Evolutionary conservation across 331 rosid species (phyloP).

Genomic region (Ulmus americana): DNA sequence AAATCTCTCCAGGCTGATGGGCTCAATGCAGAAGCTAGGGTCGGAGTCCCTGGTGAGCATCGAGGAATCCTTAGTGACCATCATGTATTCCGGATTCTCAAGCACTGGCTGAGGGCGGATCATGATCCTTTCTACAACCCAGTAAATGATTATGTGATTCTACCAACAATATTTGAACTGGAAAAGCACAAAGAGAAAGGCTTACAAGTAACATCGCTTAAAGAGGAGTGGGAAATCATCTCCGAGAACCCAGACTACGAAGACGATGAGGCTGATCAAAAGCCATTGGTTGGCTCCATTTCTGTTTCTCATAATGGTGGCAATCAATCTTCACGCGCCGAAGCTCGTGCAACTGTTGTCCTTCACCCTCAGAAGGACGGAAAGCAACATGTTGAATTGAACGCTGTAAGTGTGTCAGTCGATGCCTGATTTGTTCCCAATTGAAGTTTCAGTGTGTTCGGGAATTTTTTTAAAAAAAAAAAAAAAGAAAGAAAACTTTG

Average conservation of each 20-base stretch:
- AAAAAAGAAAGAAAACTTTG: too few relatives aligned
- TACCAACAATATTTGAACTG: constrained; percentile 77
- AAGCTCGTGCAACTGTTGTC: constrained; percentile 47
- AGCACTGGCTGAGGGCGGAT: constrained; percentile 89
- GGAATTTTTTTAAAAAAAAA: neutral
- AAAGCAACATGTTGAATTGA: constrained; percentile 60
- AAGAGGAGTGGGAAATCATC: constrained; percentile 95
- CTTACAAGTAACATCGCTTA: constrained; percentile 60
- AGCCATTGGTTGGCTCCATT: constrained; percentile 43
- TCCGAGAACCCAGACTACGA: constrained; percentile 34
- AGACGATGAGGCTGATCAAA: constrained; percentile 24
- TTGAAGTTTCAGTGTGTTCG: neutral
- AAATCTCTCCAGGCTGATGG: constrained; percentile 38
- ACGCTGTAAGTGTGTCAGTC: constrained; percentile 63
- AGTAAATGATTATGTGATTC: constrained; percentile 86
- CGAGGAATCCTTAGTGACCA: constrained; percentile 80
- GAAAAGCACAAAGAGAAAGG: constrained; percentile 57
- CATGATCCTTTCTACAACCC: constrained; percentile 91
- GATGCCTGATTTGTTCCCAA: constrained; percentile 42
- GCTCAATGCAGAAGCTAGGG: constrained; percentile 76
- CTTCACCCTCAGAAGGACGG: constrained; percentile 55
- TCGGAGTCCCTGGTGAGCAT: constrained; percentile 91
- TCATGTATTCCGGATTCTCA: constrained; percentile 76
- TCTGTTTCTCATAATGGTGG: constrained; percentile 45
- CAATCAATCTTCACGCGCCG: constrained; percentile 30